Base-by-base conservation (phyloP, 352 stramenopile species). In the Pythium catenulatum region DNA sequence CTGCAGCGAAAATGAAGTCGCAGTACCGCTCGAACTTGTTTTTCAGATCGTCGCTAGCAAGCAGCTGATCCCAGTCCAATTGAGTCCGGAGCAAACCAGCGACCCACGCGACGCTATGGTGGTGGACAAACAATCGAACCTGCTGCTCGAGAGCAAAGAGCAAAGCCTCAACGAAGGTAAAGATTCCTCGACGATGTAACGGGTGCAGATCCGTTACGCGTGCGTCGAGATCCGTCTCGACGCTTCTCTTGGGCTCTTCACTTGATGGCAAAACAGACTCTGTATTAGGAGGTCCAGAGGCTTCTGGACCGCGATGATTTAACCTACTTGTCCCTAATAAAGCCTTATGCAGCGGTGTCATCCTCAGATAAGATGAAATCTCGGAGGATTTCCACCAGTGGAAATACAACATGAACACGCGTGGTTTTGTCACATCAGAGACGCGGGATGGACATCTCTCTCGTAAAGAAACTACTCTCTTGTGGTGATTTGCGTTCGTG, bases 61-160 rank as follows among this genome's bases (percentile, higher is more conserved):
- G 43, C 27, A 88, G 13, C 25, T 27, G 0, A 17, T 88, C 68
- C 83, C 82, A 88, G 37, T 88, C 83, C 8, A 34, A 36, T 59
- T 85, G 69, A 0, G 83, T 80, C 30, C 78, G 75, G 23, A 76
- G 83, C 2, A 88, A 8, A 2, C 83, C 76, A 4, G 76, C 83
- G 19, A 88, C 52, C 83, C 83, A 86, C 1, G 39, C 39, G 11
- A 86, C 77, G 36, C 83, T 70, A 32, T 86, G 70, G 27, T 89
- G 83, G 59, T 89, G 77, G 14, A 86, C 46, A 27, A 41, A 56
- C 14, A 89, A 54, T 30, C 69, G 23, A 0, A 76, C 77, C 75
- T 86, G 83, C 43, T 83, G 77, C 34, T 89, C 76, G 13, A 85
- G 30, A 14, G 76, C 76, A 54, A 80, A 89, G 19, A 89, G 63